phyloP scores from a whole-genome alignment of 495 filamentous ascomycete species.

The Sordaria brevicollis region DNA sequence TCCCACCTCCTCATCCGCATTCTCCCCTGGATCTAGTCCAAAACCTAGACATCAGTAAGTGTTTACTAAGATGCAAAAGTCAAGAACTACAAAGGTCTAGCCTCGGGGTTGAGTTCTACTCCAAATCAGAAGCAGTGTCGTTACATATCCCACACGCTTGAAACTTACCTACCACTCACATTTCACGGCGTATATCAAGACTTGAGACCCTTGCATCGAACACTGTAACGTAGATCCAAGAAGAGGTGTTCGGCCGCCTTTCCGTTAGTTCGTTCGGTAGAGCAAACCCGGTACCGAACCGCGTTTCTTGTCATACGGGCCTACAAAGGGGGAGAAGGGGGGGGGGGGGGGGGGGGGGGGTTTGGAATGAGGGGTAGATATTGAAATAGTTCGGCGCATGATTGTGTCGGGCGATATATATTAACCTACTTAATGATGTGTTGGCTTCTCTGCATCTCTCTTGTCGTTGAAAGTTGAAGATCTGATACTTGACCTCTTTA shows the following conservation, averaged over 20 bases:
- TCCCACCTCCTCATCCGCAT: not conserved
- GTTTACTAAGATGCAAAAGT: not conserved
- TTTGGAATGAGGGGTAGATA: not conserved
- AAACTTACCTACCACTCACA: not conserved
- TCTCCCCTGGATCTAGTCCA: not conserved
- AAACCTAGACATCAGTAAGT: not conserved
- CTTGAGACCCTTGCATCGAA: not conserved
- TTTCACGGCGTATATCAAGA: not conserved
- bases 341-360: too few relatives aligned
- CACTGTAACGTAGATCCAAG: not conserved
- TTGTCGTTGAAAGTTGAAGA: not conserved
- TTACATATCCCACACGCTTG: not conserved
- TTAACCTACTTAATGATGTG: too few relatives aligned
- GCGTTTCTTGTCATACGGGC: too few relatives aligned
- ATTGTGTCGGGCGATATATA: not conserved
- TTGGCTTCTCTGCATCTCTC: not conserved
- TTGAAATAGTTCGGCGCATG: not conserved
- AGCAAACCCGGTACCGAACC: not conserved
- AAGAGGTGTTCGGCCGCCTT: not conserved
- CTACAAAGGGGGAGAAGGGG: too few relatives aligned
- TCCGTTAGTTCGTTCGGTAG: not conserved
- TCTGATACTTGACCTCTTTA: not conserved
- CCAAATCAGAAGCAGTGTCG: not conserved
- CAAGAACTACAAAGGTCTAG: not conserved
- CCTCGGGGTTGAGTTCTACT: not conserved